Conservation (phyloP, 2,329 filamentous ascomycete genomes). For the Epichloe uncinata region DNA sequence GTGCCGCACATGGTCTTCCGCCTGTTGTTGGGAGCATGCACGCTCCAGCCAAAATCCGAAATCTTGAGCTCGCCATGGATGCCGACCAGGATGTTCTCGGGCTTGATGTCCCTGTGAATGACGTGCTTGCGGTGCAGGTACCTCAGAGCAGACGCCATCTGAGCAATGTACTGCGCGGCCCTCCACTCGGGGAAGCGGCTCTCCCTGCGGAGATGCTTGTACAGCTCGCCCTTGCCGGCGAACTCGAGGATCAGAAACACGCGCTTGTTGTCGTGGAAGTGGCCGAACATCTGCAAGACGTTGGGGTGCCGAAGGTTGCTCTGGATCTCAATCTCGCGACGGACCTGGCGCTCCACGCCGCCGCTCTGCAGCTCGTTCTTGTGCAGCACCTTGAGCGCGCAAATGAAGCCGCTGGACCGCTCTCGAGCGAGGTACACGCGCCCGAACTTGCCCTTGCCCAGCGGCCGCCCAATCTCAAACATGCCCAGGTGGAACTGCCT, state of each 20-base stretch:
- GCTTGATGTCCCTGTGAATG: slow-evolving; percentile 22
- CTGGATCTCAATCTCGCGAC: slow-evolving; percentile 62
- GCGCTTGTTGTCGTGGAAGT: slow-evolving; percentile 60
- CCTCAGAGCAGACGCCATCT: slow-evolving; percentile 41
- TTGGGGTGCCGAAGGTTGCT: slow-evolving; percentile 59
- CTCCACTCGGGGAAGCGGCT: slow-evolving; percentile 55
- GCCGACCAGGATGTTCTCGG: slow-evolving; percentile 35
- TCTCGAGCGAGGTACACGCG: slow-evolving; percentile 60
- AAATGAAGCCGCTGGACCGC: slow-evolving; percentile 52
- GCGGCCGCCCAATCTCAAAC: slow-evolving; percentile 62
- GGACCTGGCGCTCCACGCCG: slow-evolving; percentile 56
- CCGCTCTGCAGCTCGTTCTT: slow-evolving; percentile 56
- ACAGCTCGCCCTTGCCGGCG: slow-evolving; percentile 50
- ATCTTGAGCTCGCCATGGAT: slow-evolving; percentile 98
- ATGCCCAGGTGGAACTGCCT: slow-evolving; percentile 33
- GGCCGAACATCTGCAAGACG: slow-evolving; percentile 48
- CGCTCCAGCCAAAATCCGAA: slow-evolving; percentile 96
- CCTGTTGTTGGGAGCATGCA: slow-evolving; percentile 90
- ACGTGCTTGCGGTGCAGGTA: slow-evolving; percentile 20
- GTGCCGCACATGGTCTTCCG: slow-evolving; percentile 95
- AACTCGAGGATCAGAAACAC: slow-evolving; percentile 63
- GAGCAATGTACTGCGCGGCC: slow-evolving; percentile 58
- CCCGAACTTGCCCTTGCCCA: slow-evolving; percentile 63
- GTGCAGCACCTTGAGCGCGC: slow-evolving; percentile 58
- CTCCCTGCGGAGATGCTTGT: slow-evolving; percentile 57